A percentile compares a stretch with the other conserved stretches of the same genome.
Evolutionary conservation across 345 rosid species (phyloP).

Genomic region (Populus euphratica): DNA sequence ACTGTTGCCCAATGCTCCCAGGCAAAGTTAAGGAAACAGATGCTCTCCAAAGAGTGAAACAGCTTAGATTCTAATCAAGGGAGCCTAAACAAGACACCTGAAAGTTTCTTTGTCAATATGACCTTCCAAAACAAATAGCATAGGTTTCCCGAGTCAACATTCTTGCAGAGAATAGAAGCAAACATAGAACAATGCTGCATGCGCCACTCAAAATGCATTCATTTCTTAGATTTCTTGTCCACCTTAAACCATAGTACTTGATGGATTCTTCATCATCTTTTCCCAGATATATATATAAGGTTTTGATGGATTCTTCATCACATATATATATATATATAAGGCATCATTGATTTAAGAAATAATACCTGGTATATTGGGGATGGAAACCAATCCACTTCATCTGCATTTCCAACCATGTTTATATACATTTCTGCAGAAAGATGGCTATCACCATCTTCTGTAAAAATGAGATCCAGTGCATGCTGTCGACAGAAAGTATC

Average conservation of each 20-base stretch:
- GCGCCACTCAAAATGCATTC: no score
- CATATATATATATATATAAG: background rate
- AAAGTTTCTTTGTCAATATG: no score
- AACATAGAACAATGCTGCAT: no score
- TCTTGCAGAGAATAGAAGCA: no score
- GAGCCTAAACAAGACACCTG: no score
- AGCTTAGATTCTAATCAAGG: no score
- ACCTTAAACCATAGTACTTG: background rate
- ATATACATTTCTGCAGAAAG: constrained; percentile 89
- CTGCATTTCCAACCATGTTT: constrained; percentile 71
- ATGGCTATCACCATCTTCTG: constrained; percentile 96
- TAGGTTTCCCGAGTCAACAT: no score
- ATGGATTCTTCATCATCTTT: background rate
- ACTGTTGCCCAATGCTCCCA: no score
- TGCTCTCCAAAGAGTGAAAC: no score
- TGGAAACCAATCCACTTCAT: constrained; percentile 79
- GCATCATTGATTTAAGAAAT: background rate
- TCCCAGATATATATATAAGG: background rate
- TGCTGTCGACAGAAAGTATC: constrained; percentile 92
- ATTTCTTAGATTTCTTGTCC: no score
- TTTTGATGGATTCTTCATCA: background rate
- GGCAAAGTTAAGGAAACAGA: no score
- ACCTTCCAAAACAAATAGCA: no score
- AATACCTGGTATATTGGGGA: constrained; percentile 91
- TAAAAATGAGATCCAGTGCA: constrained; percentile 95